Percentiles rank a stretch among this genome's conserved stretches.
phyloP scores from a whole-genome alignment of 2,329 filamentous ascomycete species.

The Colletotrichum costaricense region DNA sequence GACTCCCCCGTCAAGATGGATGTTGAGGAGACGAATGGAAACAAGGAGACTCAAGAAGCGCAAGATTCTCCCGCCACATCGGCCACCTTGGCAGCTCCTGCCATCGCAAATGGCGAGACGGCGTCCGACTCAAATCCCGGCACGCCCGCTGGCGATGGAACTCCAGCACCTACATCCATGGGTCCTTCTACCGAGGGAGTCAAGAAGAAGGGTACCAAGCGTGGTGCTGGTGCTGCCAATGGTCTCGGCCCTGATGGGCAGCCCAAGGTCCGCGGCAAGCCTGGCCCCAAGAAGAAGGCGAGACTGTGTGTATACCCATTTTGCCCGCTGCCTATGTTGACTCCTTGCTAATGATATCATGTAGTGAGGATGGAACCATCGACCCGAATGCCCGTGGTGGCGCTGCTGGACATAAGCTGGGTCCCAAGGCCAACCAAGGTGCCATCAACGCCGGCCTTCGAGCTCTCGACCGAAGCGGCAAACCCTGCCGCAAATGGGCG shows the following conservation, averaged over 20 bases:
- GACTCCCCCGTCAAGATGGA: slow-evolving; percentile 55
- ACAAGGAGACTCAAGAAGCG: slow-evolving; percentile 47
- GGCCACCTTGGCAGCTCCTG: slow-evolving; percentile 50
- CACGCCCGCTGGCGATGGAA: slow-evolving; percentile 67
- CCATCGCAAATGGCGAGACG: slow-evolving; percentile 64
- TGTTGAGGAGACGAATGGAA: slow-evolving; percentile 39
- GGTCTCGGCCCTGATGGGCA: slow-evolving; percentile 68
- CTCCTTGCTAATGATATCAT: slow-evolving; percentile 31
- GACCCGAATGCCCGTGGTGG: slow-evolving; percentile 62
- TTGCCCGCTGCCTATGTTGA: background rate
- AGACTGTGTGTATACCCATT: slow-evolving; percentile 77
- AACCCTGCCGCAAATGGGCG: slow-evolving; percentile 92
- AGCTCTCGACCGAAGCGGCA: slow-evolving; percentile 90
- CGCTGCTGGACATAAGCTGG: slow-evolving; percentile 80
- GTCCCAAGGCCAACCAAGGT: slow-evolving; percentile 95
- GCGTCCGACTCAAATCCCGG: slow-evolving; percentile 69
- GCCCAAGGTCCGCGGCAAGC: slow-evolving; percentile 84
- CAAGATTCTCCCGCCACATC: slow-evolving; percentile 59
- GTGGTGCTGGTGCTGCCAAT: slow-evolving; percentile 74
- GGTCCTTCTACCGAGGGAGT: slow-evolving; percentile 69
- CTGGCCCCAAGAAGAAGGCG: slow-evolving; percentile 96
- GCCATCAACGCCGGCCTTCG: slow-evolving; percentile 97
- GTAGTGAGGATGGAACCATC: slow-evolving; percentile 72
- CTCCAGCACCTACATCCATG: slow-evolving; percentile 67
- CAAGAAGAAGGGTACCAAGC: slow-evolving; percentile 83